phyloP scores from a whole-genome alignment of 805 yeast species.

The Spathaspora sp. region DNA sequence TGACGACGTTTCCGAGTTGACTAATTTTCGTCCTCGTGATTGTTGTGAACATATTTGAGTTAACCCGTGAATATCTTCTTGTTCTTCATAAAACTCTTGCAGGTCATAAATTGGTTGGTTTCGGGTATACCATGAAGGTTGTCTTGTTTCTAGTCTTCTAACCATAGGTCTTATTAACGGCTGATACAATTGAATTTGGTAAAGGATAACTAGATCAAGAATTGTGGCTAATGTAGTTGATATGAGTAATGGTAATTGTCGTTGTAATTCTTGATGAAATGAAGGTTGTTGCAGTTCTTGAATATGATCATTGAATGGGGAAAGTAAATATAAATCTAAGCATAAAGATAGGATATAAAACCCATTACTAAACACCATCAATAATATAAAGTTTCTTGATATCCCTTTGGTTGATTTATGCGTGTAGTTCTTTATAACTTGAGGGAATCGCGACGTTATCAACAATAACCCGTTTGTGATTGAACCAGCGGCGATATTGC shows the following conservation, averaged over 20 bases:
- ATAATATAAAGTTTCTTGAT: conserved; percentile 29
- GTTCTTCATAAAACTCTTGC: neutral
- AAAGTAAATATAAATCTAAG: neutral
- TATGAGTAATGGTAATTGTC: conserved; percentile 73
- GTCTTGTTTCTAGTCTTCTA: conserved; percentile 4
- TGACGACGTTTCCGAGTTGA: neutral
- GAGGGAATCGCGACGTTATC: conserved; percentile 32
- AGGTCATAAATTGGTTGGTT: conserved; percentile 11
- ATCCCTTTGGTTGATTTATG: conserved; percentile 32
- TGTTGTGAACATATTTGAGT: neutral
- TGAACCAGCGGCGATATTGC: conserved; percentile 5
- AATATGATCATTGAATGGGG: conserved; percentile 21
- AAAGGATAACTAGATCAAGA: conserved; percentile 41
- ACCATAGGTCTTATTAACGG: neutral
- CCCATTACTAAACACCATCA: conserved; percentile 34
- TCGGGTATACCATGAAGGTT: conserved; percentile 37
- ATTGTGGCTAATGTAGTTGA: conserved; percentile 81
- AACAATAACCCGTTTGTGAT: conserved; percentile 19
- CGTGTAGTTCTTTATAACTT: conserved; percentile 27
- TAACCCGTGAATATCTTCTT: neutral
- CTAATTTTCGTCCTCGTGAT: conserved; percentile 6
- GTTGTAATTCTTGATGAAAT: conserved; percentile 41
- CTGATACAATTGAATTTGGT: conserved; percentile 20
- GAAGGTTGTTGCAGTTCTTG: conserved; percentile 49
- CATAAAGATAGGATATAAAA: conserved; percentile 16